Conservation (phyloP, 306 rosid genomes). For the Calophaca sinica region DNA sequence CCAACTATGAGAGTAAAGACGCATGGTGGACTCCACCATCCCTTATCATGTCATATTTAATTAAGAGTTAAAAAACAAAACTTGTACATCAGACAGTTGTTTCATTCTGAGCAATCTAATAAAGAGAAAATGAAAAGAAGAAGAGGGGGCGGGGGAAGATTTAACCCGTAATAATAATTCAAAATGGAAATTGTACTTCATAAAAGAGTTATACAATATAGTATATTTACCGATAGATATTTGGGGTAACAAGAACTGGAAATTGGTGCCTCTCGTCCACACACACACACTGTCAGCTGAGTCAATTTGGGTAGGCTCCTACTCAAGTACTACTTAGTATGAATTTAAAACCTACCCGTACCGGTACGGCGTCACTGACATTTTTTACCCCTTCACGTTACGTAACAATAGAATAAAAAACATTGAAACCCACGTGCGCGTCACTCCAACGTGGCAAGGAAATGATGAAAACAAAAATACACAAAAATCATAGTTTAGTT, state of each 20-base stretch:
- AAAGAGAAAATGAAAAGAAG: no score
- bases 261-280: background rate
- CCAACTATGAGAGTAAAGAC: background rate
- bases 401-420: constrained; percentile 4
- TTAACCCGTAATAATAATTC: background rate
- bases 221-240: constrained; percentile 24
- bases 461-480: background rate
- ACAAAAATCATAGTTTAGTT: background rate
- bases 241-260: background rate
- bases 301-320: constrained; percentile 24
- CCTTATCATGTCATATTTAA: background rate
- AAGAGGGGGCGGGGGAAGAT: no score
- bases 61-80: no score
- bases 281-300: background rate
- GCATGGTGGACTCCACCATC: background rate
- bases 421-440: constrained; percentile 45
- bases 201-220: constrained; percentile 20
- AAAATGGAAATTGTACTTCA: constrained; percentile 31
- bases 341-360: constrained; percentile 20
- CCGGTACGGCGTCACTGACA: constrained; percentile 46
- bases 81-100: background rate
- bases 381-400: constrained; percentile 28
- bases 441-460: constrained; percentile 19
- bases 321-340: background rate
- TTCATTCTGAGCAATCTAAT: no score